phyloP scores from a whole-genome alignment of 2,329 filamentous ascomycete species.

The Xylariaceae sp. region DNA sequence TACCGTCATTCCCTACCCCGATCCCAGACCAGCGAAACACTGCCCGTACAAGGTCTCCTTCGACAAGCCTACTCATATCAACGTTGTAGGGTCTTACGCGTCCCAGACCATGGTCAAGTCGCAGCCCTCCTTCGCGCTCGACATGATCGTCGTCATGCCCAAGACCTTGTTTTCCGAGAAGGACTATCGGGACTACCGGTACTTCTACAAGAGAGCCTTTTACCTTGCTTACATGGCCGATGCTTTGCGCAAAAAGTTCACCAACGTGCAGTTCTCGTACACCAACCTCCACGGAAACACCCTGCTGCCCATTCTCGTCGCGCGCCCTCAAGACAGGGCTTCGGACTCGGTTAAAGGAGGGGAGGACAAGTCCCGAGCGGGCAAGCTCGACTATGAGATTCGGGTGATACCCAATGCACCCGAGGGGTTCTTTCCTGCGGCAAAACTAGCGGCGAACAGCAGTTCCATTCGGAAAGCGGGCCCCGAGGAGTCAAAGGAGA shows the following conservation, averaged over 20 bases:
- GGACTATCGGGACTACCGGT: conserved; percentile 87
- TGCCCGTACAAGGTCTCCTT: conserved; percentile 79
- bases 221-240: conserved; percentile 79
- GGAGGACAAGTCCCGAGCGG: conserved; percentile 11
- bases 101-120: conserved; percentile 66
- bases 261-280: conserved; percentile 55
- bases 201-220: conserved; percentile 91
- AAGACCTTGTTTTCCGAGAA: conserved; percentile 78
- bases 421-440: conserved; percentile 60
- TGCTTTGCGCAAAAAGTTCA: conserved; percentile 55
- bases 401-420: conserved; percentile 72
- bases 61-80: conserved; percentile 68
- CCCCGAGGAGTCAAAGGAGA: conserved; percentile 38
- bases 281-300: conserved; percentile 66
- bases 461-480: conserved; percentile 61
- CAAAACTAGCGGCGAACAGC: conserved; percentile 64
- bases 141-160: conserved; percentile 87
- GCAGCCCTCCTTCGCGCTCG: conserved; percentile 56
- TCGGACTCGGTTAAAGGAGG: conserved; percentile 20
- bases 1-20: conserved; percentile 75
- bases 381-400: conserved; percentile 49
- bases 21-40: conserved; percentile 70
- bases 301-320: conserved; percentile 63
- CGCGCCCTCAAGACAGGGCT: conserved; percentile 33
- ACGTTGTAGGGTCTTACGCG: conserved; percentile 84